These are phyloP conservation scores for Phytopythium kandeliae DNA, from an alignment of 352 stramenopile species.

Conservation along the genomic window DNA sequence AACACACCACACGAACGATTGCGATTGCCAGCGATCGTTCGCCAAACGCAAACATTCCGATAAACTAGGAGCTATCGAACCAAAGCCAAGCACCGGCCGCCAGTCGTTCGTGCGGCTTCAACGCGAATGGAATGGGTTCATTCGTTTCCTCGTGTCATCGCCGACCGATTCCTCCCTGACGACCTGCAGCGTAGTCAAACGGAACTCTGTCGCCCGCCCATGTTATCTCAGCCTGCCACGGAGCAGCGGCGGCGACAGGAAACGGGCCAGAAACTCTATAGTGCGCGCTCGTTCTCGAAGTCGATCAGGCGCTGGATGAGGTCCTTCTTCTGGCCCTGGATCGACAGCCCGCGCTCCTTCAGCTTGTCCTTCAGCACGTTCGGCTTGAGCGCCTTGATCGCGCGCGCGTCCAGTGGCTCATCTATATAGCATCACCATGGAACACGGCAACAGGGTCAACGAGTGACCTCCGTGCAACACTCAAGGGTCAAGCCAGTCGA, in stretches of 20 bases:
- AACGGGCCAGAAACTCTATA: slow-evolving; percentile 36
- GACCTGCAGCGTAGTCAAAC: background rate
- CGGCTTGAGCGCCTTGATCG: slow-evolving; percentile 85
- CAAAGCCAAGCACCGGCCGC: no score
- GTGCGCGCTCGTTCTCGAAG: slow-evolving; percentile 79
- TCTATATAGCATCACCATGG: slow-evolving; percentile 22
- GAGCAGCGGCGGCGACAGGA: background rate
- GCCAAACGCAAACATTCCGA: no score
- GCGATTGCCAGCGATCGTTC: no score
- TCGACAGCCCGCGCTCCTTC: slow-evolving; percentile 79
- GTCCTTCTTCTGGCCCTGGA: slow-evolving; percentile 86
- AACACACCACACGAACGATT: no score
- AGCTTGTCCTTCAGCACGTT: slow-evolving; percentile 87
- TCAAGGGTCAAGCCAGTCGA: no score
- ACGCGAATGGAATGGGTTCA: background rate
- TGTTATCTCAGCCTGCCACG: no score
- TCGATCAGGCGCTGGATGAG: slow-evolving; percentile 86
- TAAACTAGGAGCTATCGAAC: no score
- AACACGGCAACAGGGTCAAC: background rate
- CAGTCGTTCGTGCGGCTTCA: background rate
- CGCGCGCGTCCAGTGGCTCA: slow-evolving; percentile 70
- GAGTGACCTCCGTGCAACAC: no score
- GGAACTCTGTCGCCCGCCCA: background rate
- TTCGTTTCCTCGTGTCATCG: background rate
- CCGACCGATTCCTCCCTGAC: background rate